phyloP scores from a whole-genome alignment of 306 rosid genomes.

The Aeschynomene evenia region DNA sequence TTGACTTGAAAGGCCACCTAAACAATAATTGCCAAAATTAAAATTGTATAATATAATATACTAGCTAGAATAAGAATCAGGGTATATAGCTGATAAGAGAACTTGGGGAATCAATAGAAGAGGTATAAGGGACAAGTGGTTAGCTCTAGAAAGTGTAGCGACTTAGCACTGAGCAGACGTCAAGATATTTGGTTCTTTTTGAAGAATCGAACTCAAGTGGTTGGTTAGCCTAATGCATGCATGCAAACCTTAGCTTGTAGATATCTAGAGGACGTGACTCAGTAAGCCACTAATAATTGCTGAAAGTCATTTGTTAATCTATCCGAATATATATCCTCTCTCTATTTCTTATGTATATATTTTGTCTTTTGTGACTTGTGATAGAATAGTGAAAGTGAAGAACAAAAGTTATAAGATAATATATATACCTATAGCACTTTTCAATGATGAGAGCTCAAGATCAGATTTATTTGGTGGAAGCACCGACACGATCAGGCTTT shows the following conservation, averaged over 20 bases:
- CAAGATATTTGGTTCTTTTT: background rate
- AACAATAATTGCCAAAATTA: background rate
- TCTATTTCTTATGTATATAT: background rate
- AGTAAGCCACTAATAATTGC: background rate
- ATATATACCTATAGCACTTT: too few relatives aligned
- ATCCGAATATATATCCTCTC: background rate
- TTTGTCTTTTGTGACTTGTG: background rate
- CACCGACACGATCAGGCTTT: too few relatives aligned
- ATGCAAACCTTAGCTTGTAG: too few relatives aligned
- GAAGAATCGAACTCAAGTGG: background rate
- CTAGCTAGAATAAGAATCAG: too few relatives aligned
- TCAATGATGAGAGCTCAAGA: too few relatives aligned
- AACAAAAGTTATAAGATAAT: background rate
- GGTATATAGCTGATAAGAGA: background rate
- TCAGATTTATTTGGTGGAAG: too few relatives aligned
- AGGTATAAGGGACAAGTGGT: conserved; percentile 5
- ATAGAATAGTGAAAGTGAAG: background rate
- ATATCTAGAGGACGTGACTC: background rate
- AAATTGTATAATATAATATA: background rate
- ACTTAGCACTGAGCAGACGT: background rate
- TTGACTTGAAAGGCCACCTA: background rate
- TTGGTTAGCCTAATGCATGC: background rate
- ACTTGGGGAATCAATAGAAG: background rate
- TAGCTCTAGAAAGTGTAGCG: background rate
- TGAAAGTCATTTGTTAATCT: background rate